Conservation (phyloP, 1,284 basidiomycete genomes). For the Agroathelia rolfsii region DNA sequence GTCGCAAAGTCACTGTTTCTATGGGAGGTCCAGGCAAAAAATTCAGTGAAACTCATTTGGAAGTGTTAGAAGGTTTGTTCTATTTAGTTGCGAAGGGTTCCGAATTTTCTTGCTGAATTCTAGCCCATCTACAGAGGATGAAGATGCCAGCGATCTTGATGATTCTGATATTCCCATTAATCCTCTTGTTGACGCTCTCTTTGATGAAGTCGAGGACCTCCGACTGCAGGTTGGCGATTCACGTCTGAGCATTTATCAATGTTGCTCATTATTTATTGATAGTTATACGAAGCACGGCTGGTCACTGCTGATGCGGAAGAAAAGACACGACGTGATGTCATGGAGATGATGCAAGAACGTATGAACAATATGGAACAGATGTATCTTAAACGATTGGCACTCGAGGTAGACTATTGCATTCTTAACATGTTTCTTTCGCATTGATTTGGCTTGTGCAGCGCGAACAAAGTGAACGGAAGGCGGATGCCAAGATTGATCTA, state of each 20-base stretch:
- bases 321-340: conserved; percentile 86
- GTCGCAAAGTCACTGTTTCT: conserved; percentile 59
- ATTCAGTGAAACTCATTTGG: conserved; percentile 63
- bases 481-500: conserved; percentile 90
- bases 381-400: conserved; percentile 66
- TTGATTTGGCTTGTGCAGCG: conserved; percentile 33
- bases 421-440: too few species aligned
- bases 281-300: conserved; percentile 87
- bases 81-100: conserved; percentile 2
- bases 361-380: conserved; percentile 76
- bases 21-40: conserved; percentile 43
- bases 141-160: conserved; percentile 34
- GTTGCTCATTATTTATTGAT: conserved; percentile 1
- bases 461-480: conserved; percentile 73
- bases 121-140: conserved; percentile 44
- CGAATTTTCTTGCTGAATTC: too few species aligned
- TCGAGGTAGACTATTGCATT: too few species aligned
- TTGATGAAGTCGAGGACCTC: conserved; percentile 82
- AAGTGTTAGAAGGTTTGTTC: conserved; percentile 62
- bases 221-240: conserved; percentile 64
- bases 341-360: conserved; percentile 78
- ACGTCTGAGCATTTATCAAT: too few species aligned
- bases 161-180: conserved; percentile 70
- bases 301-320: conserved; percentile 79
- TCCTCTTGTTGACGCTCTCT: conserved; percentile 80